Percentiles rank a stretch among this genome's conserved stretches.
Conservation (phyloP, 495 filamentous ascomycete species). For the Neurospora sp. region DNA sequence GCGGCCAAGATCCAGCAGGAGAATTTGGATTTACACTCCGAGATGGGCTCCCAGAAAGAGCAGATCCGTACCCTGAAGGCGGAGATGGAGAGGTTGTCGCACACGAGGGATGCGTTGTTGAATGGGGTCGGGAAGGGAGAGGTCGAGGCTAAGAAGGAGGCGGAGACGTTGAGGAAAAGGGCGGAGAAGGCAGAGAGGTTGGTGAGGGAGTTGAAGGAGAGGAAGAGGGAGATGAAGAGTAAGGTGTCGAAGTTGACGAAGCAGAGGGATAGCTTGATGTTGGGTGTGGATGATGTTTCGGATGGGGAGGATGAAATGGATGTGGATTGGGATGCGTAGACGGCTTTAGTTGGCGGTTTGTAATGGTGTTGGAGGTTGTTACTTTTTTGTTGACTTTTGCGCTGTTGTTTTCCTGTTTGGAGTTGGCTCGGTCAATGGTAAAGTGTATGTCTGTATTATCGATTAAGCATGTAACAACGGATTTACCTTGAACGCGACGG, state of each 20-base stretch:
- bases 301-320: not conserved
- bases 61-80: conserved; percentile 9
- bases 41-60: conserved; percentile 1
- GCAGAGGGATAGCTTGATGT: not conserved
- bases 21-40: not conserved
- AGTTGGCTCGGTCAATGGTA: not conserved
- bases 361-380: not conserved
- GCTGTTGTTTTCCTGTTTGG: not conserved
- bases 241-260: not conserved
- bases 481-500: not conserved
- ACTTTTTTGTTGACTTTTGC: not conserved
- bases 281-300: not conserved
- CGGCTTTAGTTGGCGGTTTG: not conserved
- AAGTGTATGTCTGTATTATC: not conserved
- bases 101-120: conserved; percentile 10
- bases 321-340: not conserved
- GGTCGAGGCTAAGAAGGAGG: conserved; percentile 5
- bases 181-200: conserved; percentile 5
- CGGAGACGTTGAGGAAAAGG: not conserved
- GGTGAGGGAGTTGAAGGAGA: conserved; percentile 4
- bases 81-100: conserved; percentile 9
- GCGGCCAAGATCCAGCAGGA: conserved; percentile 7
- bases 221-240: not conserved
- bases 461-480: not conserved
- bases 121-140: conserved; percentile 8